Conservation (phyloP, 371 early-diverging fungal genomes). For the Coemansia sp. region DNA sequence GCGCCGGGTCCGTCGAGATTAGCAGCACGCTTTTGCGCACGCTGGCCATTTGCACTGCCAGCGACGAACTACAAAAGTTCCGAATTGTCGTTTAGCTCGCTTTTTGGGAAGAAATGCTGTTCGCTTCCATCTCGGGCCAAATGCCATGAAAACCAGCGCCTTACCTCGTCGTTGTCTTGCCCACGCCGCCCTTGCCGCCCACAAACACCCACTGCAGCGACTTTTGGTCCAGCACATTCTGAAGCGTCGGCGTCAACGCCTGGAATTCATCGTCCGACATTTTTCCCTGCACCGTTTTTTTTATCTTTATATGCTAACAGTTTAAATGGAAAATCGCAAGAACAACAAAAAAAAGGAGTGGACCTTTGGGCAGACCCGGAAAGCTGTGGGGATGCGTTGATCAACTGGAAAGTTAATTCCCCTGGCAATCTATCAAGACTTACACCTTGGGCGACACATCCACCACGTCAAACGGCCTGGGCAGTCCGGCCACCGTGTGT, state of each 20-base stretch:
- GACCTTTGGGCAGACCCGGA: too few relatives aligned
- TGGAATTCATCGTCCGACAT: slow-evolving; percentile 54
- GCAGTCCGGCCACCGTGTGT: slow-evolving; percentile 25
- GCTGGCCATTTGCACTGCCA: slow-evolving; percentile 89
- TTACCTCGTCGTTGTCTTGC: slow-evolving; percentile 61
- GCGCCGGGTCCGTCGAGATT: slow-evolving; percentile 99
- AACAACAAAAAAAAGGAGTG: slow-evolving; percentile 4
- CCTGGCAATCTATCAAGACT: too few relatives aligned
- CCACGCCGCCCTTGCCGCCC: slow-evolving; percentile 99
- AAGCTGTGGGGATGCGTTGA: too few relatives aligned
- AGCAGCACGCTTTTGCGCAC: slow-evolving; percentile 92
- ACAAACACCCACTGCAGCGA: slow-evolving; percentile 98
- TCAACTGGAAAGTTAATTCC: too few relatives aligned
- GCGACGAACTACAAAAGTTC: slow-evolving; percentile 58
- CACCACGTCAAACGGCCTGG: slow-evolving; percentile 16
- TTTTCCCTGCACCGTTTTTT: not conserved
- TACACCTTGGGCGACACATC: slow-evolving; percentile 10
- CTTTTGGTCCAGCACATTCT: slow-evolving; percentile 93
- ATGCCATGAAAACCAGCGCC: not conserved
- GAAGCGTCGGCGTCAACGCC: slow-evolving; percentile 75
- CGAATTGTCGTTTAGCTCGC: not conserved
- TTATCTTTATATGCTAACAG: not conserved
- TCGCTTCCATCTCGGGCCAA: not conserved
- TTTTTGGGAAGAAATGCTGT: not conserved
- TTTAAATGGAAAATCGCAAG: not conserved